These are phyloP conservation scores for Aspergillus fumigatiaffinis DNA, from an alignment of 2,329 filamentous ascomycete species.

Conservation along the genomic window DNA sequence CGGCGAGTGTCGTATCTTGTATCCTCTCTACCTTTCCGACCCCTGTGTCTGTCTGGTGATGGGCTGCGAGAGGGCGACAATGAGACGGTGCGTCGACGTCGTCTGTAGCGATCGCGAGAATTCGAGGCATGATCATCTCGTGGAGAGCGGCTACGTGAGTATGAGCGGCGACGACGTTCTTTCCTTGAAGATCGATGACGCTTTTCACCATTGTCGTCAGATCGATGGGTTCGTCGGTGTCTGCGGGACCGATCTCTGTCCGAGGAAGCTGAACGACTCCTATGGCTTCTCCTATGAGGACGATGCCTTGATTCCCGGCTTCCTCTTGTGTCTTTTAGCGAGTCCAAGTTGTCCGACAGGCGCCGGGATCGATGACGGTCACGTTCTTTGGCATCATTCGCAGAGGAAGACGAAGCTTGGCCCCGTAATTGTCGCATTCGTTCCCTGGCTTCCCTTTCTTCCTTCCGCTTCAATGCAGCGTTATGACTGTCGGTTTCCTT, in stretches of 20 bases:
- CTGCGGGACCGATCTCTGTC: constrained; percentile 23
- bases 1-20: constrained; percentile 2
- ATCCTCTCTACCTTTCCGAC: constrained; percentile 12
- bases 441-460: constrained; percentile 71
- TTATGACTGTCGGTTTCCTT: constrained; percentile 87
- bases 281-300: constrained; percentile 26
- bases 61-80: constrained; percentile 17
- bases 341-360: constrained; percentile 15
- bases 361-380: constrained; percentile 10
- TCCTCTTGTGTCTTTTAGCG: constrained; percentile 19
- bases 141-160: constrained; percentile 21
- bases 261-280: constrained; percentile 23
- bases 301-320: constrained; percentile 19
- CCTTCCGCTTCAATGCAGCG: constrained; percentile 75
- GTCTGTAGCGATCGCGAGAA: constrained; percentile 11
- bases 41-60: constrained; percentile 12
- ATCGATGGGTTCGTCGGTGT: constrained; percentile 20
- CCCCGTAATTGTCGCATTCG: constrained; percentile 59
- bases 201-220: constrained; percentile 15
- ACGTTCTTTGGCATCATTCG: constrained; percentile 36
- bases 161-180: constrained; percentile 14
- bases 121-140: constrained; percentile 5
- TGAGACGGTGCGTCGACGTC: constrained; percentile 16
- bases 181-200: constrained; percentile 14
- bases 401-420: constrained; percentile 32